These are phyloP conservation scores for Pseudozyma hubeiensis DNA, from an alignment of 1,284 basidiomycete species.

Conservation along the genomic window DNA sequence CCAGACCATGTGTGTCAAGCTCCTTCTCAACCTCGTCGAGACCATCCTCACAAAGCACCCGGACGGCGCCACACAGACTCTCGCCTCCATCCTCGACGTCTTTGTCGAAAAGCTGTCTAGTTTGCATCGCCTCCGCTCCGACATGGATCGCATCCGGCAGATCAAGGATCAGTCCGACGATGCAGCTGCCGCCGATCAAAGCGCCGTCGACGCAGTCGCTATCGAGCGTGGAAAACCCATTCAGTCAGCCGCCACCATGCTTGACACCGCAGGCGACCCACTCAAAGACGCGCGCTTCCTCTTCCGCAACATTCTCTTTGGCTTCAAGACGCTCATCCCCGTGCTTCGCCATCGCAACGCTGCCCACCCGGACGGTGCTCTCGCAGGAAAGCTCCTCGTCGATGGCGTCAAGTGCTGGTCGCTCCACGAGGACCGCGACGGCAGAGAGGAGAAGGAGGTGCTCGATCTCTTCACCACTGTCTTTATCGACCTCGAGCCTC, in stretches of 20 bases:
- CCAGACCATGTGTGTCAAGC: conserved; percentile 92
- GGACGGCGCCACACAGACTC: conserved; percentile 75
- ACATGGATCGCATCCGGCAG: conserved; percentile 44
- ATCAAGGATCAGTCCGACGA: conserved; percentile 38
- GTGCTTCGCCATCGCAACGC: conserved; percentile 84
- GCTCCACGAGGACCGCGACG: conserved; percentile 78
- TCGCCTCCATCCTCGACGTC: conserved; percentile 83
- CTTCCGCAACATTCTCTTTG: conserved; percentile 89
- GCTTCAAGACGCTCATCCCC: conserved; percentile 84
- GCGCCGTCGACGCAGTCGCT: conserved; percentile 52
- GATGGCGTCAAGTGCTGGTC: conserved; percentile 86
- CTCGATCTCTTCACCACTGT: conserved; percentile 82
- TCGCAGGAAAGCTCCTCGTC: conserved; percentile 88
- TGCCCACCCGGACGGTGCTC: conserved; percentile 83
- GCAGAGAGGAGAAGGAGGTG: conserved; percentile 84
- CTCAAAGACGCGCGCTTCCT: conserved; percentile 77
- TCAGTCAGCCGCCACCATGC: conserved; percentile 68
- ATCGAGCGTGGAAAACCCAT: conserved; percentile 71
- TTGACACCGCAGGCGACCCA: conserved; percentile 69
- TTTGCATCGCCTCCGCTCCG: conserved; percentile 72
- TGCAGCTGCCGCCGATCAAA: background rate
- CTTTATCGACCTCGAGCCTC: conserved; percentile 70
- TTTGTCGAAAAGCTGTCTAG: conserved; percentile 88
- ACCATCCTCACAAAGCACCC: conserved; percentile 74
- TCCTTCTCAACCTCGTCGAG: conserved; percentile 90